phyloP scores from a whole-genome alignment of 257 asterid species.

The Forsythia viridissima region DNA sequence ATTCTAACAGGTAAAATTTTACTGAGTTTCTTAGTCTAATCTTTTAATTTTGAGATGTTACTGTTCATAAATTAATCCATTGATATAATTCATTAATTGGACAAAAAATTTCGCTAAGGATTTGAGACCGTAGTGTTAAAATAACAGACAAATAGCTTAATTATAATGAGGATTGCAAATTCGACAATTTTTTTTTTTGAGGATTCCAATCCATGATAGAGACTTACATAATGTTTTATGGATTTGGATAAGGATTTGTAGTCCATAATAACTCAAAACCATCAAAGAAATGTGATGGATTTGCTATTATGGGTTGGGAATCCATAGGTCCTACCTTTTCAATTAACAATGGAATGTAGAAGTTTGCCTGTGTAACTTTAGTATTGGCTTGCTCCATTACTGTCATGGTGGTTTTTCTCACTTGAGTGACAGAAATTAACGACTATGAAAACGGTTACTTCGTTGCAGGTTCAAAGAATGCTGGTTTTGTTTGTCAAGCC shows the following conservation, averaged over 20 bases:
- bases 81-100: not conserved
- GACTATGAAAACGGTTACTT: slow-evolving; percentile 9
- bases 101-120: not conserved
- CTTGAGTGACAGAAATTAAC: not conserved
- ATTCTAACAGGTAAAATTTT: slow-evolving; percentile 53
- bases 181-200: not conserved
- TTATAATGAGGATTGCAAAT: not conserved
- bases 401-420: not conserved
- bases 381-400: not conserved
- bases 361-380: not conserved
- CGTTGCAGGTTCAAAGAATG: slow-evolving; percentile 84
- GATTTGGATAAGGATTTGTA: not conserved
- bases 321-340: not conserved
- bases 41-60: not conserved
- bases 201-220: slow-evolving; percentile 1
- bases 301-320: not conserved
- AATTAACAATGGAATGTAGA: not conserved
- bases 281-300: not conserved
- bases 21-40: slow-evolving; percentile 15
- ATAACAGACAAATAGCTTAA: not conserved
- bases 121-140: not conserved
- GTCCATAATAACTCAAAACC: not conserved
- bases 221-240: not conserved
- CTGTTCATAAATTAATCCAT: not conserved
- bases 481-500: slow-evolving; percentile 96